A percentile compares a stretch with the other conserved stretches of the same genome.
Evolutionary conservation across 225 moss, liverwort and hornwort species (phyloP).

Genomic region (Thuidium tamariscinum): DNA sequence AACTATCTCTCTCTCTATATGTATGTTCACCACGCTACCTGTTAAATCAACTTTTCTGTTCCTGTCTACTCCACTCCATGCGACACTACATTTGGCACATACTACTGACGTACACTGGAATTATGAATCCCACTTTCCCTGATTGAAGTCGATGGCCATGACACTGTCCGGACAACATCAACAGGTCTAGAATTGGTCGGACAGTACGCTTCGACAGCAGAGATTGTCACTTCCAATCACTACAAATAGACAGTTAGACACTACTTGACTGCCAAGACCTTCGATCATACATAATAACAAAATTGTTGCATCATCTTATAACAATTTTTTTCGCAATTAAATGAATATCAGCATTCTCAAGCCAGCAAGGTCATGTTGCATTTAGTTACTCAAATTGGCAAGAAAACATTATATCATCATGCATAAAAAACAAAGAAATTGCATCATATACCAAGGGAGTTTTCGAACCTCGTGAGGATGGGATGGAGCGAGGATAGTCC

Average conservation of each 20-base stretch:
- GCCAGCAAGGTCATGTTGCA: background rate
- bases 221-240: background rate
- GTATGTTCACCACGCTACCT: background rate
- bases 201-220: background rate
- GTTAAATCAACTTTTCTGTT: background rate
- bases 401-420: background rate
- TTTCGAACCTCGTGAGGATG: constrained; percentile 1
- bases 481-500: background rate
- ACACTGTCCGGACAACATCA: background rate
- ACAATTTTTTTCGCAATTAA: background rate
- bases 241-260: background rate
- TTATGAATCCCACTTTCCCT: background rate
- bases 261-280: background rate
- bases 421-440: background rate
- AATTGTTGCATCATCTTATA: background rate
- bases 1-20: background rate
- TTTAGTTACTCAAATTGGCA: background rate
- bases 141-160: background rate
- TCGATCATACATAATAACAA: background rate
- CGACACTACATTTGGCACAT: background rate
- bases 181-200: background rate
- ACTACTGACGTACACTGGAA: background rate
- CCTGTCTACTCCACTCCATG: background rate
- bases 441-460: background rate
- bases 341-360: background rate